Conservation (phyloP, 2,329 filamentous ascomycete genomes). For the Zymoseptoria tritici region DNA sequence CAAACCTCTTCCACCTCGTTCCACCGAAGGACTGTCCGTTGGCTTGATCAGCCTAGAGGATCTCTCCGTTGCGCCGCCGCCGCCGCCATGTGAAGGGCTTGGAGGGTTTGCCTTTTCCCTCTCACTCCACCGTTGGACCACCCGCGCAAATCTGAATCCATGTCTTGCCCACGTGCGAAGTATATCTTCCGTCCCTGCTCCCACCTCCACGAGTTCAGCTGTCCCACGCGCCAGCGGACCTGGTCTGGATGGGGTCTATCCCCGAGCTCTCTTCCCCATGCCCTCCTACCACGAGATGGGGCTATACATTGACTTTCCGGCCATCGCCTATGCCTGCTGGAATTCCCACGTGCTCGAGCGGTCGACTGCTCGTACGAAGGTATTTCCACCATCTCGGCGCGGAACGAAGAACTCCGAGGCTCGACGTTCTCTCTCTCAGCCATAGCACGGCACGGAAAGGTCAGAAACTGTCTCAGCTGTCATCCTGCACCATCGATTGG, state of each 20-base stretch:
- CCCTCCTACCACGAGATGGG: too few species aligned
- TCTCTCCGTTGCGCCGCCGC: too few species aligned
- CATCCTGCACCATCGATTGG: neutral
- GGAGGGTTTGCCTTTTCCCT: neutral
- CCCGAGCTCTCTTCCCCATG: too few species aligned
- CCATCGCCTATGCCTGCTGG: too few species aligned
- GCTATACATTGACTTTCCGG: too few species aligned
- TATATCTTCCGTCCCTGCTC: neutral
- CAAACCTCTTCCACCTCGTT: too few species aligned
- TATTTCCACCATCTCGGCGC: too few species aligned
- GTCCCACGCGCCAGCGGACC: neutral
- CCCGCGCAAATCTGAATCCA: neutral
- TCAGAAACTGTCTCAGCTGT: neutral
- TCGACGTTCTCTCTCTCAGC: neutral
- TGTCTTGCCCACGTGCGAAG: neutral
- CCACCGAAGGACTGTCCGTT: too few species aligned
- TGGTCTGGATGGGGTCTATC: neutral
- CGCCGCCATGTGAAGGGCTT: too few species aligned
- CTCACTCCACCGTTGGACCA: neutral
- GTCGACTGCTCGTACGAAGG: too few species aligned
- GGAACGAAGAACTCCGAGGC: neutral
- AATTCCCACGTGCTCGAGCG: too few species aligned
- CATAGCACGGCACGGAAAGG: neutral
- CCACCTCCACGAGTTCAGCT: neutral
- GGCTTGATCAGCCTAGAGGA: too few species aligned